Evolutionary conservation across 73 alveolate species (phyloP), one percentile per base, ranked within the genome.

Genomic region (Uronychia setigera): DNA sequence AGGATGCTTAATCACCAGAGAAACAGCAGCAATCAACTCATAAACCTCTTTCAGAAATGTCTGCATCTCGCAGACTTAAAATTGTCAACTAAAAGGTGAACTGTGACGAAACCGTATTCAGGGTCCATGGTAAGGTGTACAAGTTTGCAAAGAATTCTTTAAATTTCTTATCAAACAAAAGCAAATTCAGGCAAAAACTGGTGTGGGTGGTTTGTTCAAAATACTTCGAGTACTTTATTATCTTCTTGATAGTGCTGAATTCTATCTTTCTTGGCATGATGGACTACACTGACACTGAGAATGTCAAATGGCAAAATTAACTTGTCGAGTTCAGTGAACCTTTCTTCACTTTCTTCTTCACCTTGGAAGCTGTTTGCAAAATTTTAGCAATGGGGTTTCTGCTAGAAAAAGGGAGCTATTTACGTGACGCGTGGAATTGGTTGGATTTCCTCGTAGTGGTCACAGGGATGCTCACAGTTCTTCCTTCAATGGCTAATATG

Each of bases 361-460:
- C 82, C 57, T 1, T 76, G 9, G 82, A 76, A 28, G 57, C 60
- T 31, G n/a, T 31, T 19, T 11, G 25, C 28, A 80, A 80, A 80
- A 29, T 80, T 58, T 35, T 86, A 13, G 77, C 90, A 29, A 59
- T 60, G 78, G 92, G 92, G 28, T 86, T 86, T 80, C 0, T 79
- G 34, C 0, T 80, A 80, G 92, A 33, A 58, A 76, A 0, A 33
- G 67, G 87, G 60, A 33, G 86, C 27, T 86, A 86, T 58, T 60
- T 86, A 29, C 32, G 92, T 29, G 85, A 80, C 74, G 60, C 91
- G 11, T 67, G 79, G 79, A 67, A 67, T 30, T 67, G 79, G 79
- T 26, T 46, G 5, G 67, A 46, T 19, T 46, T 46, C 67, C 5
- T 46, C n/a, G 67, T 46, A 11, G 67, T 46, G 76, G 26, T 31